Evolutionary conservation across 495 filamentous ascomycete species (phyloP), one percentile per base, ranked within the genome.

Genomic region (Penicillium coffeae): DNA sequence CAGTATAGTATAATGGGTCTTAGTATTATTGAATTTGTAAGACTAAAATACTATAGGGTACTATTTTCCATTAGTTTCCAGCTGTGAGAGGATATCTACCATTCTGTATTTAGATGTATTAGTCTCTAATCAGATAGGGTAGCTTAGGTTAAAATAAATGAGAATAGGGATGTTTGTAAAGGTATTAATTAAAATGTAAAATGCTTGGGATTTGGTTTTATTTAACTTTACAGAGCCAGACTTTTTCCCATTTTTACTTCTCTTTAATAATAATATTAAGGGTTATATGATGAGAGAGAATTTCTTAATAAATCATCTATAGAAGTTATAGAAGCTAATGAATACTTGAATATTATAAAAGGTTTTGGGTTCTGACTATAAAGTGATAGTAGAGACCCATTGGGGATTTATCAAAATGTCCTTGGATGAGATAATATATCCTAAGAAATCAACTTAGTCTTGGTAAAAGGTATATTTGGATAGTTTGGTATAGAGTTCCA

Each of bases 271-370:
- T 5, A 6, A 6, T 30, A 30, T 44, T 3, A 44, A 18, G 8
- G 25, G 25, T 13, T 3, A 2, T 3, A n/a, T 16, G 16, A 44
- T 44, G 3, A 44, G n/a, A n/a, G 41, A 44, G 16, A 27, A 44
- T 14, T 44, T 25, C 14, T 13, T 8, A 10, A 44, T 44, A 44
- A 44, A 44, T 8, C 16, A 3, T 14, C 21, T 10, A n/a, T 44
- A 44, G 16, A 44, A 44, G 22, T 44, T 44, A 30, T 16, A 44
- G n/a, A 44, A 44, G 2, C 41, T 16, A 3, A 44, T 12, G 22
- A 44, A 44, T 7, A 44, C 41, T 30, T 44, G 25, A n/a, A 44
- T 30, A 27, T 44, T 30, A 30, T 44, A 30, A 18, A 8, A 44
- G 7, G 16, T 27, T 7, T 25, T 27, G 30, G 41, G 21, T 2